Percentiles rank a stretch among this genome's conserved stretches.
phyloP scores from a whole-genome alignment of 345 rosid species.

The Cardamine resedifolia region DNA sequence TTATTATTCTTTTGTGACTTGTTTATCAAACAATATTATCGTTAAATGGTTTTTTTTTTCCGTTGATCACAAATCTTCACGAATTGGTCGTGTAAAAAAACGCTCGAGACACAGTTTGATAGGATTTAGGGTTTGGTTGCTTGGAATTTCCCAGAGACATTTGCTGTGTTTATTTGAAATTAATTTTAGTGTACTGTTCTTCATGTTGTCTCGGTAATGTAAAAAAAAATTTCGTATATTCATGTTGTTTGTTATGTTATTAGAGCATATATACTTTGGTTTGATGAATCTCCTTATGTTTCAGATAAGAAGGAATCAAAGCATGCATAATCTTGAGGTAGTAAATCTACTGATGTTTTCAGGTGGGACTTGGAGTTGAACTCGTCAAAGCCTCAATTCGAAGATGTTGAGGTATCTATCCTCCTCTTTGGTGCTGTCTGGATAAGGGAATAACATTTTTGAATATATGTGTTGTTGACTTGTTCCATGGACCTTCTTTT shows the following conservation, averaged over 20 bases:
- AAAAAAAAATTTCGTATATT: neutral
- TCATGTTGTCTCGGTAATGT: neutral
- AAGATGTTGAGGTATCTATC: conserved; percentile 32
- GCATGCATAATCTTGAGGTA: conserved; percentile 20
- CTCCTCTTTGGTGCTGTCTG: conserved; percentile 18
- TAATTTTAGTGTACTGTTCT: neutral
- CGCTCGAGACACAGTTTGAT: neutral
- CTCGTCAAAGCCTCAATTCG: conserved; percentile 16
- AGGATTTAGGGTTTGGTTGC: neutral
- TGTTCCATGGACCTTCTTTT: conserved; percentile 17
- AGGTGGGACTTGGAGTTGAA: conserved; percentile 17
- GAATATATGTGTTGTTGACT: conserved; percentile 22
- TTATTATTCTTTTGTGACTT: neutral
- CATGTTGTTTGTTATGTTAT: neutral
- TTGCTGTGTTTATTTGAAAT: neutral
- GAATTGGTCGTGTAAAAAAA: neutral
- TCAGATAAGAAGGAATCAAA: conserved; percentile 31
- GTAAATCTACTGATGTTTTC: neutral
- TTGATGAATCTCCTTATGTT: neutral
- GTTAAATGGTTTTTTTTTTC: neutral
- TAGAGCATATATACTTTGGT: neutral
- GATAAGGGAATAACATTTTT: conserved; percentile 30
- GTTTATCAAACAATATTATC: neutral
- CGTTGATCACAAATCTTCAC: conserved; percentile 1
- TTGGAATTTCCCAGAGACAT: neutral